Evolutionary conservation across 2,329 filamentous ascomycete species (phyloP), one percentile per base, ranked within the genome.

Genomic region (Botrytis fabae): DNA sequence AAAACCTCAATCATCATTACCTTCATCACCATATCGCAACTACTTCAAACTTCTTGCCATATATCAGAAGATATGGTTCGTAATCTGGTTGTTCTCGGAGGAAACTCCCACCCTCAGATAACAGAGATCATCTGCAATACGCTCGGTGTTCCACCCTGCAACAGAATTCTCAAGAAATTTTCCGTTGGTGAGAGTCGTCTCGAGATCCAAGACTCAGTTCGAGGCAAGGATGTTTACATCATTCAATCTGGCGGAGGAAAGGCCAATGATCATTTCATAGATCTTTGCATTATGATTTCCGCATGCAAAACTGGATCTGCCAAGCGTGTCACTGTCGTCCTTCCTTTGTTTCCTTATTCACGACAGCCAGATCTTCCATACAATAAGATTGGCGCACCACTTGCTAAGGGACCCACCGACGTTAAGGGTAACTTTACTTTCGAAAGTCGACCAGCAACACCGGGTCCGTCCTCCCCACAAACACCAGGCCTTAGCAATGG

Each of bases 221-320:
- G 96, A 79, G 96, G 93, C 78, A 99, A 99, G 83, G 96, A 99
- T 89, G 96, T 98, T 82, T 99, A 97, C 85, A 98, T 98, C 81
- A 94, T 99, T 80, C 95, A 98, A 84, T 96, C 94, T 60, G 94
- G 94, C 78, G 93, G 93, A 78, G 94, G 94, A 76, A 93, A 92
- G 79, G 93, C 98, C 84, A 99, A 99, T 82, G 96, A 99, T 84
- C 91, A 97, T 84, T 90, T 99, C 77, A 92, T 99, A 85, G 96
- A 99, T 81, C 90, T 98, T 68, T 93, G 97, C 82, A 98, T 98
- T 84, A 97, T 96, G 85, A 95, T 98, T 79, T 97, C 94, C n/a
- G 96, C 96, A 75, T 98, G 96, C 89, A 97, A 97, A 84, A 90
- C 93, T 20, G 94, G 94, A 78, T 98, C 95, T 59, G 96, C 96